Conservation (phyloP, 2,329 filamentous ascomycete species). For the Aspergillus novoparasiticus region DNA sequence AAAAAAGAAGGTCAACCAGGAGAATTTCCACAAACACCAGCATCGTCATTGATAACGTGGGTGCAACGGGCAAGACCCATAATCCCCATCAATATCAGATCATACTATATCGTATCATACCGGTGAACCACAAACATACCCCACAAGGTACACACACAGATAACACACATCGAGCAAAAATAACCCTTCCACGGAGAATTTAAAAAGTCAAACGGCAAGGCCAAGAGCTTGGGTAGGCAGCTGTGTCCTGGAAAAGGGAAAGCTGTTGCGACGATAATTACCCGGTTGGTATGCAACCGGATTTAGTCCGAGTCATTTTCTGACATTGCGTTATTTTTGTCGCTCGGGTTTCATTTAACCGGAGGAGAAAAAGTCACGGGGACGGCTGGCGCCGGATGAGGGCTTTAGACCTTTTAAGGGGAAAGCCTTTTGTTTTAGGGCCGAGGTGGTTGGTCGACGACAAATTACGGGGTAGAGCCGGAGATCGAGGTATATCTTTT, state of each 20-base stretch:
- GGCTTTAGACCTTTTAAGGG: neutral
- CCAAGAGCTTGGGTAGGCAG: neutral
- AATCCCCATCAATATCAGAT: neutral
- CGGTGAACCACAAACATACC: neutral
- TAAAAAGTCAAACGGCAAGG: neutral
- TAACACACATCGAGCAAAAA: too few relatives aligned
- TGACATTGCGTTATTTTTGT: neutral
- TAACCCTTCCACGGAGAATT: too few relatives aligned
- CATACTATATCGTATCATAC: neutral
- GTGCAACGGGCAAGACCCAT: neutral
- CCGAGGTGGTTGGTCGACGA: constrained; percentile 12
- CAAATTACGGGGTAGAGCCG: neutral
- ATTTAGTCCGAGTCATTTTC: constrained; percentile 1
- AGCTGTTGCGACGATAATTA: neutral
- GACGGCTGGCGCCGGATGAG: constrained; percentile 2
- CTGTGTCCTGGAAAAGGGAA: neutral
- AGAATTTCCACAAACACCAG: too few relatives aligned
- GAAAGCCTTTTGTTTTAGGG: neutral
- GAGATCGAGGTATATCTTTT: neutral
- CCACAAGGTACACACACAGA: neutral
- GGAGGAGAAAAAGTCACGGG: neutral
- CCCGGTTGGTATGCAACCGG: neutral
- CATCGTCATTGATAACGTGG: neutral
- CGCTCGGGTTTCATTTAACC: constrained; percentile 1
- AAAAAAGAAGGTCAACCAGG: too few relatives aligned